Evolutionary conservation across 495 filamentous ascomycete genomes (phyloP), one percentile per base, ranked within the genome.

Genomic region (Glarea lozoyensis): DNA sequence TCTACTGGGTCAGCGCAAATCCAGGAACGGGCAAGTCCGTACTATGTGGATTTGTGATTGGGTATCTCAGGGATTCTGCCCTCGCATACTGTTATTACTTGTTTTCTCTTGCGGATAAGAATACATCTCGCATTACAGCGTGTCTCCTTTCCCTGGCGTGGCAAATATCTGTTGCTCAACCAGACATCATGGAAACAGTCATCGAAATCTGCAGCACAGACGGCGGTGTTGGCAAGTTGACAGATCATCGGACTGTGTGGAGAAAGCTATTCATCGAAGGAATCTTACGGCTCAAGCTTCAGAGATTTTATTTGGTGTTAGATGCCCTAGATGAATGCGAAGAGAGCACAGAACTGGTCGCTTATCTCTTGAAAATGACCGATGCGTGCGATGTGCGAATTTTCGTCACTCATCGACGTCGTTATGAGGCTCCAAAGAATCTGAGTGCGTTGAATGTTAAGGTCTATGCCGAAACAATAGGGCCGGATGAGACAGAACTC

Each of bases 271-370:
- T 69, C 45, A 0, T 53, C n/a, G n/a, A n/a, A n/a, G n/a, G n/a
- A n/a, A n/a, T n/a, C n/a, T n/a, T n/a, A n/a, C n/a, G n/a, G n/a
- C n/a, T n/a, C n/a, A n/a, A n/a, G n/a, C n/a, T n/a, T n/a, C n/a
- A n/a, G n/a, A n/a, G n/a, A 10, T 60, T 63, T 27, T 66, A 59
- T 39, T 68, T 62, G 66, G 52, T 70, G 7, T 58, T 70, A 35
- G 66, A 70, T 50, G 66, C 53, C 2, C 37, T 70, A 9, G 66
- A 68, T 46, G 65, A 70, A 43, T 66, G 55, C 37, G 37, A 18
- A 10, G 34, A 53, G 18, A 25, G n/a, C 6, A 1, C 15, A 7
- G 9, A 3, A 7, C 22, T 56, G 10, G 21, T 53, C 19, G 30
- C 37, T 11, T 19, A 42, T 7, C 53, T 59, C 29, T 37, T 42